Evolutionary conservation across 2,329 filamentous ascomycete species (phyloP).

Genomic region (Plenodomus lindquistii): DNA sequence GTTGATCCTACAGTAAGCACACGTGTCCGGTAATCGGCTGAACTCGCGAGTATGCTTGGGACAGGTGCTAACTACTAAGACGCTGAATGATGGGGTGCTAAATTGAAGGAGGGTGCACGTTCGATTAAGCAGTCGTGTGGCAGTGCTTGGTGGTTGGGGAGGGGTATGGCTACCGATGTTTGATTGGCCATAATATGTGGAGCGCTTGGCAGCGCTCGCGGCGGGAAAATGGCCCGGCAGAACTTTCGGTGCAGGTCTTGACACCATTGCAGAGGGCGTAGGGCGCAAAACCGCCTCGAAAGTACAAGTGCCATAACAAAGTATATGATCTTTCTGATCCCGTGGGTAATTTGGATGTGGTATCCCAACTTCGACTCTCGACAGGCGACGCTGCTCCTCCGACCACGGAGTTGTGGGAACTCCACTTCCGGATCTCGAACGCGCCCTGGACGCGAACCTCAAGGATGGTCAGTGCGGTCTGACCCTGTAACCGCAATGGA

Average conservation of each 20-base stretch:
- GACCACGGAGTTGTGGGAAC: background rate
- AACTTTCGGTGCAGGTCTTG: background rate
- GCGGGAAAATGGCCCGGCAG: too few relatives aligned
- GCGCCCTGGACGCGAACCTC: background rate
- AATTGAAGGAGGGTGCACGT: background rate
- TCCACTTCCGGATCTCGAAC: background rate
- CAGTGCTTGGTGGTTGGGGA: background rate
- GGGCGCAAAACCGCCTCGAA: background rate
- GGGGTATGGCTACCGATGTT: background rate
- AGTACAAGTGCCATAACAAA: background rate
- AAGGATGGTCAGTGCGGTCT: background rate
- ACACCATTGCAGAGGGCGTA: background rate
- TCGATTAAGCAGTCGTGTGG: background rate
- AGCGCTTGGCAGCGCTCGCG: background rate
- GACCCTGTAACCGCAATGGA: background rate
- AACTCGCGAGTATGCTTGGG: background rate
- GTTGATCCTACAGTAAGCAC: too few relatives aligned
- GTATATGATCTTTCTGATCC: too few relatives aligned
- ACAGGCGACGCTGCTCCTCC: background rate
- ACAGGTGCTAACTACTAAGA: too few relatives aligned
- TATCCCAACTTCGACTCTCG: too few relatives aligned
- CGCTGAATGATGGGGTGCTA: background rate
- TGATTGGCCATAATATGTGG: background rate
- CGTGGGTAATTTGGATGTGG: too few relatives aligned
- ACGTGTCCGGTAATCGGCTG: background rate